These are phyloP conservation scores for Talaromyces sp. DNA, from an alignment of 2,329 filamentous ascomycete species.

Conservation along the genomic window DNA sequence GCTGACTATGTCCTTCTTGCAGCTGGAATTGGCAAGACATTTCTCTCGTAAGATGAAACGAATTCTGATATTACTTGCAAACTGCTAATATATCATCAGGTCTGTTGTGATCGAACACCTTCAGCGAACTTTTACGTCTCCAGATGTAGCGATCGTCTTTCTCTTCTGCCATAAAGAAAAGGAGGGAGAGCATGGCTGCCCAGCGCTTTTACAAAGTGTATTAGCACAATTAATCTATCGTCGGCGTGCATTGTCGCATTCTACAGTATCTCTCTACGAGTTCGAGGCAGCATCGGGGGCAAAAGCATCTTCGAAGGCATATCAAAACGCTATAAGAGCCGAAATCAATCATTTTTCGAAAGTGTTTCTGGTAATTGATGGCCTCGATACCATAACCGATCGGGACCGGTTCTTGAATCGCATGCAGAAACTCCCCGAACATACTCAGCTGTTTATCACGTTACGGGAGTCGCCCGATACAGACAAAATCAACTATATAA, in stretches of 20 bases:
- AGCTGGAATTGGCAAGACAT: conserved; percentile 31
- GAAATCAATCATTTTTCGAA: conserved; percentile 28
- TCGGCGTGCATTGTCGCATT: conserved; percentile 22
- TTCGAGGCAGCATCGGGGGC: conserved; percentile 20
- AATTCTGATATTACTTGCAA: background rate
- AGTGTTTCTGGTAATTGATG: conserved; percentile 28
- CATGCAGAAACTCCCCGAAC: conserved; percentile 29
- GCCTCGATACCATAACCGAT: conserved; percentile 25
- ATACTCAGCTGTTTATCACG: conserved; percentile 28
- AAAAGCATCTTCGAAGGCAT: conserved; percentile 25
- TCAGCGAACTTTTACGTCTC: conserved; percentile 25
- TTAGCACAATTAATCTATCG: conserved; percentile 29
- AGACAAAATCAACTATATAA: conserved; percentile 17
- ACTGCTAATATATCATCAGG: conserved; percentile 14
- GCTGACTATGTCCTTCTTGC: background rate
- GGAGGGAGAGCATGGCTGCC: conserved; percentile 19
- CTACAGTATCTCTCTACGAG: conserved; percentile 22
- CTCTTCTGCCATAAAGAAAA: conserved; percentile 27
- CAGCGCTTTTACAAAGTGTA: conserved; percentile 23
- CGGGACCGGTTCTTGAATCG: conserved; percentile 27
- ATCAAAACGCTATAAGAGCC: conserved; percentile 29
- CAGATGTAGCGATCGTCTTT: conserved; percentile 27
- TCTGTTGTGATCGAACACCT: conserved; percentile 26
- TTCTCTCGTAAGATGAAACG: conserved; percentile 27
- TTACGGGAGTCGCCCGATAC: conserved; percentile 20